Evolutionary conservation across 306 rosid genomes (phyloP).

Genomic region (Gynostemma pentaphyllum): DNA sequence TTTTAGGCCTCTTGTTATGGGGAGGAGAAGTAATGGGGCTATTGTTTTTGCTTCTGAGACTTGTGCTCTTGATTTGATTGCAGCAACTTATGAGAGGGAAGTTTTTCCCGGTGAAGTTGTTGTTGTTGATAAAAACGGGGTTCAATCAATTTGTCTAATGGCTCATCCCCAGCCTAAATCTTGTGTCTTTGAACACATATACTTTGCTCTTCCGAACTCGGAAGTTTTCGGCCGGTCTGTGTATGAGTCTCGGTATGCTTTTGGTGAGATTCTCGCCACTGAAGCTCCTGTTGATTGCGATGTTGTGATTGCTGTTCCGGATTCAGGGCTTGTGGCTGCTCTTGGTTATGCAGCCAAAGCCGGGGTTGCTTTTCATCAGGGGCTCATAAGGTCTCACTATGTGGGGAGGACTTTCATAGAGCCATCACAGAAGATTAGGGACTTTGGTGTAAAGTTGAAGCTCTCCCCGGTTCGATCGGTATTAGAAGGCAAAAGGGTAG

Average conservation of each 20-base stretch:
- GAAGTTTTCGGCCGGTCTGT: constrained; percentile 78
- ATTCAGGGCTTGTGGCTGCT: constrained; percentile 93
- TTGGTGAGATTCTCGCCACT: constrained; percentile 79
- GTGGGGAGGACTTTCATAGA: constrained; percentile 97
- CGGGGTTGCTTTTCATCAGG: constrained; percentile 88
- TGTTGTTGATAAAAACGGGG: constrained; percentile 66
- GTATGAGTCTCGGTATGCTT: constrained; percentile 56
- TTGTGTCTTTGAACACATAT: constrained; percentile 87
- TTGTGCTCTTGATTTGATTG: constrained; percentile 93
- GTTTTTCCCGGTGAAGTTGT: constrained; percentile 85
- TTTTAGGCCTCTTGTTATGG: constrained; percentile 88
- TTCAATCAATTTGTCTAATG: constrained; percentile 80
- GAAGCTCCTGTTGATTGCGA: constrained; percentile 88
- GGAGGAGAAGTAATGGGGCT: constrained; percentile 83
- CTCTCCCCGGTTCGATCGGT: constrained; percentile 74
- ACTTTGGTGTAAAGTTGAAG: constrained; percentile 82
- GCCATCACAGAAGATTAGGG: constrained; percentile 89
- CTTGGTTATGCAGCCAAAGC: constrained; percentile 92
- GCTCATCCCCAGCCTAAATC: constrained; percentile 76
- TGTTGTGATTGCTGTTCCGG: constrained; percentile 92
- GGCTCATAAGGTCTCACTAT: constrained; percentile 86
- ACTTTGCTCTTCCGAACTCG: constrained; percentile 83
- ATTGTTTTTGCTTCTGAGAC: constrained; percentile 96
- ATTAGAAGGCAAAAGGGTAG: constrained; percentile 85
- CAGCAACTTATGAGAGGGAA: constrained; percentile 88